Evolutionary conservation across 805 yeast genomes (phyloP), one percentile per base, ranked within the genome.

Genomic region (Candida stauntonica): DNA sequence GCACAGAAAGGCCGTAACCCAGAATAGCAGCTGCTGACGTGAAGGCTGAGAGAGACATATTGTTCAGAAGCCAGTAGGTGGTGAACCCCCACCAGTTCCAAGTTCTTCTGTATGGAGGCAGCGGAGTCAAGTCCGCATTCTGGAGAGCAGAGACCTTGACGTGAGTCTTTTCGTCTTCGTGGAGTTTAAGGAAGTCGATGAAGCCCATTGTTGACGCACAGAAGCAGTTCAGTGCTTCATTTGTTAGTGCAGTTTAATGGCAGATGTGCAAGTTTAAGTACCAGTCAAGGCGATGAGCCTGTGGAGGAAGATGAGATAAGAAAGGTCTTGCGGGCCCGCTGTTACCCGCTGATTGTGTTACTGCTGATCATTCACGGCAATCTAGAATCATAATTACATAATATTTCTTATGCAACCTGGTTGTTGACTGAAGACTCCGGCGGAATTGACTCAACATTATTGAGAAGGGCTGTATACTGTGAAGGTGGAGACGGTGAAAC

Each of bases 21-120:
- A 73, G 46, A 9, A 73, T 60, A 2, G 77, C 61, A n/a, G 70
- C 56, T 2, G 73, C 78, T 35, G 72, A 61, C 14, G 68, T 50
- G 68, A 72, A 66, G 5, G 74, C 67, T n/a, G 72, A 64, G 35
- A 70, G 65, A 31, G 72, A 60, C 39, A 73, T 62, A 3, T 70
- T 63, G 14, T 68, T 60, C 20, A 69, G 54, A 15, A 69, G 66
- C 75, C 75, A 70, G 46, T 68, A 70, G 0, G 64, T 62, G 36
- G 60, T 60, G 39, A 64, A 63, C 1, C 68, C 64, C 57, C 61
- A 64, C 29, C 63, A 61, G 28, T 66, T 64, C 68, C 68, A 65
- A 11, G 61, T 60, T 47, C 65, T 63, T 18, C 60, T 48, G 16
- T 39, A 42, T 12, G 45, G 39, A 2, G 44, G 48, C 3, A 48